Percentiles rank a stretch among this genome's conserved stretches.
Conservation (phyloP, 2,329 filamentous ascomycete genomes). For the Paecilomyces sp. region DNA sequence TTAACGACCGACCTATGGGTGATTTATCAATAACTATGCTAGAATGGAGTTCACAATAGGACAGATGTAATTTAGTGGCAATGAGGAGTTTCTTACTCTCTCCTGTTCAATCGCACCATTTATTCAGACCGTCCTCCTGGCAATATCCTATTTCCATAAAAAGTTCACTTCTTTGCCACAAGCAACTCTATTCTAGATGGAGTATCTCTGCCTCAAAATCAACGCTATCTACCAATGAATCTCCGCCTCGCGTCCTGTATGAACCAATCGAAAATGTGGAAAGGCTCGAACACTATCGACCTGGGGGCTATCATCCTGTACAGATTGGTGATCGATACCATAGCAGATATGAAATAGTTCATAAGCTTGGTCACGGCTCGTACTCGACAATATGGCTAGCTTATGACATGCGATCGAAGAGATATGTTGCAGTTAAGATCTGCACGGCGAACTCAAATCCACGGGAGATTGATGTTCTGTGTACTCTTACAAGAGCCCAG, state of each 20-base stretch:
- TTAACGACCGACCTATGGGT: no score
- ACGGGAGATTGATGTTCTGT: constrained; percentile 6
- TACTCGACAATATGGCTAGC: constrained; percentile 28
- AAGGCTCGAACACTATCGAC: constrained; percentile 15
- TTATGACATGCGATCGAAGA: constrained; percentile 12
- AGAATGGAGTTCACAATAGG: no score
- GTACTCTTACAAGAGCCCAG: background rate
- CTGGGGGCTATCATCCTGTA: constrained; percentile 18
- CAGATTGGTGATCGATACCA: constrained; percentile 20
- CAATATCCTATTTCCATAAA: no score
- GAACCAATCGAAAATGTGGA: constrained; percentile 13
- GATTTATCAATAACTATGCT: no score
- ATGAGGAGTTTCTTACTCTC: no score
- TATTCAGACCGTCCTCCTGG: no score
- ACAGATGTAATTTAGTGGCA: no score
- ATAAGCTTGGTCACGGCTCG: constrained; percentile 35
- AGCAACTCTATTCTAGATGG: no score
- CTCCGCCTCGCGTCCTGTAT: constrained; percentile 3
- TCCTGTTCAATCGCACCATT: no score
- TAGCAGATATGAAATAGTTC: constrained; percentile 30
- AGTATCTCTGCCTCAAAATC: background rate
- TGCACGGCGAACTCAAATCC: constrained; percentile 5
- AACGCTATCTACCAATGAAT: background rate
- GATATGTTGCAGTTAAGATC: constrained; percentile 22
- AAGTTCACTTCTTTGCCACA: no score